Conservation (phyloP, 179 eudicot genomes). For the Pouteria campechiana region DNA sequence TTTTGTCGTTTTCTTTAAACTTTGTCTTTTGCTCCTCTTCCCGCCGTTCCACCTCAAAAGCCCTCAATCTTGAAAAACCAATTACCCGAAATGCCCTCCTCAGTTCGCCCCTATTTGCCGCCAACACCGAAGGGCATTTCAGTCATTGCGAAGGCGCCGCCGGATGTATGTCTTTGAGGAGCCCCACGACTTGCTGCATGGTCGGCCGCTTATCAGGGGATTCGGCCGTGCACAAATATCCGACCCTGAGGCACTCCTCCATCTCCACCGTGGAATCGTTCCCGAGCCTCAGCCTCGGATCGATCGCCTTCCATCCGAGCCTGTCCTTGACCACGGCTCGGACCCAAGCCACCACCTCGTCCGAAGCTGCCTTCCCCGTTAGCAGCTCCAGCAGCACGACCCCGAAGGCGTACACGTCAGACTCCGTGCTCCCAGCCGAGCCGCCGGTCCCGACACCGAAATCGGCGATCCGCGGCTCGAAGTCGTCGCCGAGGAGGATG, state of each 20-base stretch:
- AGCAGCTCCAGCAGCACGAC: conserved; percentile 53
- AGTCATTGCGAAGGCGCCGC: neutral
- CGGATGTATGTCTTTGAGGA: conserved; percentile 69
- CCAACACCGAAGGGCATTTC: neutral
- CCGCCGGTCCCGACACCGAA: conserved; percentile 33
- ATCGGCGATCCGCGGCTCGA: conserved; percentile 73
- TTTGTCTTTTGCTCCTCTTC: too few species aligned
- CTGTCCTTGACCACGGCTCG: conserved; percentile 55
- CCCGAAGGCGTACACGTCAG: conserved; percentile 74
- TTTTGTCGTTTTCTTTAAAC: too few species aligned
- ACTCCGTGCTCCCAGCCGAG: conserved; percentile 21
- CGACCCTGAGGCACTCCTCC: conserved; percentile 78
- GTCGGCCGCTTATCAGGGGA: conserved; percentile 59
- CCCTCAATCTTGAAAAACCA: too few species aligned
- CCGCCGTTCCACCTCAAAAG: too few species aligned
- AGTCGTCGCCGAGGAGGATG: conserved; percentile 47
- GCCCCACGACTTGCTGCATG: conserved; percentile 88
- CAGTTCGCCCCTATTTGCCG: too few species aligned
- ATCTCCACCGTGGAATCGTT: conserved; percentile 37
- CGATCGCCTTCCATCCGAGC: conserved; percentile 28
- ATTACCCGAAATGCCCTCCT: too few species aligned
- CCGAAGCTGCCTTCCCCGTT: conserved; percentile 34
- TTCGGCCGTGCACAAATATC: conserved; percentile 91
- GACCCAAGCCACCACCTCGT: conserved; percentile 27
- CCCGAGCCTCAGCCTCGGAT: conserved; percentile 44